Evolutionary conservation across 768 basidiomycete species (phyloP).

Genomic region (Leucocoprinus leucothites): DNA sequence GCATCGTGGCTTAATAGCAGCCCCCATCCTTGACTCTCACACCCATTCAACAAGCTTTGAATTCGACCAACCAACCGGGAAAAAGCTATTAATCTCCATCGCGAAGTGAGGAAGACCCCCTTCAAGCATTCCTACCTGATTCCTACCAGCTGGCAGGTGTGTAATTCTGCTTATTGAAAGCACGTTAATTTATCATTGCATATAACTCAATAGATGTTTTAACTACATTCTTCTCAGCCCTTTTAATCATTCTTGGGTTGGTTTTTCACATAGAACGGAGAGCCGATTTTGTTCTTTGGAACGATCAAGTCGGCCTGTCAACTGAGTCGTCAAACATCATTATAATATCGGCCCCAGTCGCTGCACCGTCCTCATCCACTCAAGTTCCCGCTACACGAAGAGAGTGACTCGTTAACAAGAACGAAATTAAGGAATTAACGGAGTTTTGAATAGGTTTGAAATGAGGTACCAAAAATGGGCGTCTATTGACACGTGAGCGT

Average conservation of each 20-base stretch:
- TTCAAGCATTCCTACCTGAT: neutral
- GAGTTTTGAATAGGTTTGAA: no score
- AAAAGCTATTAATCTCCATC: slow-evolving; percentile 3
- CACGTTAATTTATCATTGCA: neutral
- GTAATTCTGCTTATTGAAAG: slow-evolving; percentile 1
- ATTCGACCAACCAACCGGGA: slow-evolving; percentile 5
- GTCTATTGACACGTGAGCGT: slow-evolving; percentile 1
- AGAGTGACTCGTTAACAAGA: neutral
- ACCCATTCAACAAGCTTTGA: slow-evolving; percentile 1
- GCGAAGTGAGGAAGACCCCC: neutral
- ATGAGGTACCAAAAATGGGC: neutral
- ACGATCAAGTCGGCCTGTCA: neutral
- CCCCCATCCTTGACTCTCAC: neutral
- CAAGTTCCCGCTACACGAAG: neutral
- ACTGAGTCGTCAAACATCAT: neutral
- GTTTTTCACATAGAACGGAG: neutral
- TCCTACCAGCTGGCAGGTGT: neutral
- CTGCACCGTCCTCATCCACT: neutral
- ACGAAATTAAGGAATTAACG: no score
- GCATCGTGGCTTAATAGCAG: neutral
- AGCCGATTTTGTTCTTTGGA: neutral
- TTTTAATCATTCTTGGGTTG: neutral
- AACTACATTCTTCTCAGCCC: slow-evolving; percentile 1
- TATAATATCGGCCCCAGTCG: no score
- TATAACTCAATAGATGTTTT: neutral